phyloP scores from a whole-genome alignment of 306 rosid genomes.

The Comarum palustre region DNA sequence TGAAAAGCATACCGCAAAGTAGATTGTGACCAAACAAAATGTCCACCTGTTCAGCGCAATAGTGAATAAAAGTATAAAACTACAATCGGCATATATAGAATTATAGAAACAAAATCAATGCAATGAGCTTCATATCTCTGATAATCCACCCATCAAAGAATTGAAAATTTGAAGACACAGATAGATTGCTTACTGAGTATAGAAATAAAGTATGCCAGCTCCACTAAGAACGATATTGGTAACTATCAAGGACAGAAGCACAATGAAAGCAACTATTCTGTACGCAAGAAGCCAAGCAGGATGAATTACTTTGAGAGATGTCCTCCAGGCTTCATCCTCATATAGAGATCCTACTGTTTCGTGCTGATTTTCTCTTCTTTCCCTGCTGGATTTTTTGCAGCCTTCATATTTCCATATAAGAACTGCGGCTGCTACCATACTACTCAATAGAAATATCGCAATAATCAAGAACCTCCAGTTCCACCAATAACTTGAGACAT shows the following conservation, averaged over 20 bases:
- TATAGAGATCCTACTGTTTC: constrained; percentile 41
- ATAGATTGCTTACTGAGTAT: constrained; percentile 77
- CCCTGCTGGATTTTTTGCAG: constrained; percentile 34
- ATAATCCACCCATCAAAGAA: neutral
- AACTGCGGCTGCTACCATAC: constrained; percentile 42
- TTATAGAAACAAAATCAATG: neutral
- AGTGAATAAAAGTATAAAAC: constrained; percentile 3
- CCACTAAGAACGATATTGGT: constrained; percentile 45
- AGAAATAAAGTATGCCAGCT: constrained; percentile 62
- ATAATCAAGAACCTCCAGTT: constrained; percentile 79
- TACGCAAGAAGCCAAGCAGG: constrained; percentile 72
- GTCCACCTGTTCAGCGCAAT: constrained; percentile 80
- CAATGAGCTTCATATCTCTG: constrained; percentile 4
- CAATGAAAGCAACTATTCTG: constrained; percentile 56
- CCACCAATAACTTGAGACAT: constrained; percentile 67
- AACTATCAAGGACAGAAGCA: constrained; percentile 56
- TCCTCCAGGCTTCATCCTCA: constrained; percentile 72
- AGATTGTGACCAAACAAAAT: constrained; percentile 74
- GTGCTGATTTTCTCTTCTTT: constrained; percentile 38
- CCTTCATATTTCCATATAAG: constrained; percentile 77
- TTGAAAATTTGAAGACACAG: neutral
- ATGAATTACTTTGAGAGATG: constrained; percentile 65
- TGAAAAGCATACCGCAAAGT: constrained; percentile 77
- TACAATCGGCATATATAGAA: constrained; percentile 23
- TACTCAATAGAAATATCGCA: constrained; percentile 38